Evolutionary conservation across 495 filamentous ascomycete species (phyloP), one percentile per base, ranked within the genome.

Genomic region (Neurospora sp.): DNA sequence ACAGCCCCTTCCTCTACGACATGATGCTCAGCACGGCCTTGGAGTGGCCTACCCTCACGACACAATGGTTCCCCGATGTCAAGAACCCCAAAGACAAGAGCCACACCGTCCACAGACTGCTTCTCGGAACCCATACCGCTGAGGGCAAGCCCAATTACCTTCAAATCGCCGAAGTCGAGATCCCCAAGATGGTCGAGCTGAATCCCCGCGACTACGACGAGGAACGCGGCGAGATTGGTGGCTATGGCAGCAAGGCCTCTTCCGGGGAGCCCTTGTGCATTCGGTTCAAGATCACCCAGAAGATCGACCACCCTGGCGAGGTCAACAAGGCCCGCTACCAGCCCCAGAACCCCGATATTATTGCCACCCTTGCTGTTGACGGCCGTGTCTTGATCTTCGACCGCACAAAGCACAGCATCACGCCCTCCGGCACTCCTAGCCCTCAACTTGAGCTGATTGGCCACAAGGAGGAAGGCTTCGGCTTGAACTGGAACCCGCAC

Each of bases 251-350:
- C 79, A 90, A 91, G 75, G 79, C 76, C 1, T 74, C 78, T 59
- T 79, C 84, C 14, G 79, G 78, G 53, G 84, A 85, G 44, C 82
- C 85, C 6, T 83, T 89, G 27, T 86, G 88, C 27, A 91, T 93
- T 82, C 93, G 92, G 73, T 95, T 97, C 84, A 91, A 90, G 68
- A 91, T 98, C 76, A 89, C 93, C 40, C 96, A 99, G 82, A 96
- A 93, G 82, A 98, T 99, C 78, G 92, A 97, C 76, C 96, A 99
- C 81, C 93, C 93, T 31, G 93, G 92, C 40, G 96, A 99, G 80
- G 94, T 99, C 77, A 99, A 99, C 85, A 99, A 98, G 82, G 96
- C 96, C 1, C 89, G 96, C 72, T 98, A 98, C 81, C 94, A 96
- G 82, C 96, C 96, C 16, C 95, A 98, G 81, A 99, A 99, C 75